A percentile compares a stretch with the other conserved stretches of the same genome.
phyloP scores from a whole-genome alignment of 2,329 filamentous ascomycete genomes.

The Alternaria viburni region DNA sequence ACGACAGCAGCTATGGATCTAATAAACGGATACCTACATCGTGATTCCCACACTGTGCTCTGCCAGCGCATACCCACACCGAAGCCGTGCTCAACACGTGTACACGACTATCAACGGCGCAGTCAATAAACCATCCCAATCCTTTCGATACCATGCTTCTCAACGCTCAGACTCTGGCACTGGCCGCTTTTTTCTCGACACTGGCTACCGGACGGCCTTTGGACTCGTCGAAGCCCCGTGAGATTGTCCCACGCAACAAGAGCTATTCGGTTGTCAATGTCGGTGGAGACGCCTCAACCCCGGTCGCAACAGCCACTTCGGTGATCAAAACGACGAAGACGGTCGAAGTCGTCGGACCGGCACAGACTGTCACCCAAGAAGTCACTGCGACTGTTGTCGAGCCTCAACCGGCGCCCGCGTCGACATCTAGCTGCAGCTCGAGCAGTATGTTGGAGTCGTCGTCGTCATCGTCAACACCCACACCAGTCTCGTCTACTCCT shows the following conservation, averaged over 20 bases:
- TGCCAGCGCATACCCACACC: conserved; percentile 14
- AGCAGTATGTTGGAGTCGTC: conserved; percentile 12
- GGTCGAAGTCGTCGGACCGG: conserved; percentile 29
- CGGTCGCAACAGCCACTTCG: conserved; percentile 28
- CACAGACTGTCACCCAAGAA: conserved; percentile 31
- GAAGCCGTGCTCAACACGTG: conserved; percentile 13
- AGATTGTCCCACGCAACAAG: conserved; percentile 34
- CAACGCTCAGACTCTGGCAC: conserved; percentile 23
- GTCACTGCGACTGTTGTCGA: conserved; percentile 28
- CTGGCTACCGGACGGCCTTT: conserved; percentile 35
- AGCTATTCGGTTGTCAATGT: conserved; percentile 50
- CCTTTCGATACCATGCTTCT: conserved; percentile 33
- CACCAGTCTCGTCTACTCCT: neutral
- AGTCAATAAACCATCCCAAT: conserved; percentile 16
- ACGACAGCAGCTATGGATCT: conserved; percentile 20
- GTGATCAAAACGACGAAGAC: conserved; percentile 34
- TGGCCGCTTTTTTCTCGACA: conserved; percentile 31
- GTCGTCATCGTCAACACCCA: conserved; percentile 2
- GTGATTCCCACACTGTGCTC: conserved; percentile 6
- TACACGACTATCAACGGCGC: conserved; percentile 13
- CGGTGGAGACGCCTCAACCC: conserved; percentile 42
- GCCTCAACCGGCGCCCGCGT: conserved; percentile 14
- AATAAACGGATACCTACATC: conserved; percentile 24
- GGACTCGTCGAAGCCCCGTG: conserved; percentile 20
- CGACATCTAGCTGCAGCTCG: conserved; percentile 21